Base-by-base conservation (phyloP, 768 basidiomycete species). In the Rickenella mellea region DNA sequence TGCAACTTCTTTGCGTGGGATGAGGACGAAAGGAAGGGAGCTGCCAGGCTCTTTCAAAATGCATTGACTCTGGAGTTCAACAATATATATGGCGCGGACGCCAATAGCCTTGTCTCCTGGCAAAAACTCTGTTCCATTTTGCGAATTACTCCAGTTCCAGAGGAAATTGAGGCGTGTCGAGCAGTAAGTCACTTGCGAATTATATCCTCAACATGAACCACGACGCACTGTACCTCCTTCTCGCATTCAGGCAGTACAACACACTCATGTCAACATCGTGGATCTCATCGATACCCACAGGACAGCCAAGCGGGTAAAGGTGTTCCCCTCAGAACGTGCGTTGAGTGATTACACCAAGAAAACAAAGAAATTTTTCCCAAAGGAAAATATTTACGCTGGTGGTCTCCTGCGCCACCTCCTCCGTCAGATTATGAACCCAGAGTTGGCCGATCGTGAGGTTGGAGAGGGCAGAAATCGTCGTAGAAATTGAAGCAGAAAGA, bases 231-330 rank as follows among this genome's bases (percentile, higher is more conserved):
- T n/a, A n/a, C n/a, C n/a, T n/a, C n/a, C n/a, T n/a, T n/a, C n/a
- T n/a, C n/a, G n/a, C 14, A 24, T 39, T 14, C 5, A 61, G 61
- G 28, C 41, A 7, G 44, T 60, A 1, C 45, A 48, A 42, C 49
- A 48, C 8, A 51, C 51, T 1, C 52, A 57, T 9, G 54, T 66
- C 33, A 61, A 66, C 31, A 49, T 63, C 4, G 49, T 59, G 17
- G 58, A 64, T 35, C 51, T 66, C 29, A 31, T 63, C 17, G 45
- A 60, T 15, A 41, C 50, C 0, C 43, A 25, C 2, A 39, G 41
- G 12, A 47, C 48, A 1, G 47, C 49, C 4, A 15, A 41, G 0
- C 39, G 42, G 5, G 55, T 64, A 5, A 35, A 9, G 0, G 33
- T 26, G 5, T 65, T 64, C 41, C 1, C 12, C 8, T 48, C 51